Percentiles rank a stretch among this genome's conserved stretches.
phyloP scores from a whole-genome alignment of 495 filamentous ascomycete species.

The Daldinia decipiens region DNA sequence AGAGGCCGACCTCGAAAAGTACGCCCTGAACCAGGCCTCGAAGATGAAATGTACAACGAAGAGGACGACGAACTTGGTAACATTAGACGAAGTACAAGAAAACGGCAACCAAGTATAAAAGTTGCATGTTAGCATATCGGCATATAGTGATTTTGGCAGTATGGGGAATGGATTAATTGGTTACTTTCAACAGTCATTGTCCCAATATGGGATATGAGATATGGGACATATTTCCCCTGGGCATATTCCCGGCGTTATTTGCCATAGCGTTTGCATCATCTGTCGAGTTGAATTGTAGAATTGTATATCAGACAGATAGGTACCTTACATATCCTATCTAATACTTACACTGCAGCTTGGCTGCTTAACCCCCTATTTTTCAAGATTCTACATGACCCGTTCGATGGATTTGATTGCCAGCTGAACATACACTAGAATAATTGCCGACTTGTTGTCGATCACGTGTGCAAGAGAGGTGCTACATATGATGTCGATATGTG shows the following conservation, averaged over 20 bases:
- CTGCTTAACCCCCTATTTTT: conserved; percentile 1
- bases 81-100: conserved; percentile 34
- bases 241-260: conserved; percentile 34
- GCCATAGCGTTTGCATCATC: conserved; percentile 26
- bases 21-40: not conserved
- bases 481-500: not conserved
- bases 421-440: not conserved
- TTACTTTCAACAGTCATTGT: not conserved
- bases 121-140: conserved; percentile 17
- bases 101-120: conserved; percentile 34
- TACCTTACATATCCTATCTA: conserved; percentile 3
- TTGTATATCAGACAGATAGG: conserved; percentile 26
- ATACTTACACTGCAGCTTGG: conserved; percentile 5
- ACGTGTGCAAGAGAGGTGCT: not conserved
- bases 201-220: not conserved
- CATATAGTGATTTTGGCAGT: not conserved
- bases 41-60: conserved; percentile 12
- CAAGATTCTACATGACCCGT: not conserved
- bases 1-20: conserved; percentile 30
- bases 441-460: not conserved
- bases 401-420: not conserved
- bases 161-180: not conserved
- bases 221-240: not conserved
- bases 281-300: conserved; percentile 22
- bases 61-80: conserved; percentile 12